These are phyloP conservation scores for Scheffersomyces segobiensis DNA, from an alignment of 1,139 yeast genomes.

Conservation along the genomic window DNA sequence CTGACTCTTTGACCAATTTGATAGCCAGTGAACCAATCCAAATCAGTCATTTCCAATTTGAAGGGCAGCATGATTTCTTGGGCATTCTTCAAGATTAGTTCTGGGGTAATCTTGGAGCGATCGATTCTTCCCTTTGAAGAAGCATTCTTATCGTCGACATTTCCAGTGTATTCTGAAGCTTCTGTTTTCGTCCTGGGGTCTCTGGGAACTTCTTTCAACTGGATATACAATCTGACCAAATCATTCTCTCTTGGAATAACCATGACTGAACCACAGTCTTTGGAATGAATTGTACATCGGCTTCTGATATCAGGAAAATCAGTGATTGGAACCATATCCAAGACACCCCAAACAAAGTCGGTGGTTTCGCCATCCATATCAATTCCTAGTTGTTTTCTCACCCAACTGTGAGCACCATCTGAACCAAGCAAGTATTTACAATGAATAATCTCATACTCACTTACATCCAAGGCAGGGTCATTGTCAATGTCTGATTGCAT, in stretches of 20 bases:
- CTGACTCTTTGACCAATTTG: slow-evolving; percentile 39
- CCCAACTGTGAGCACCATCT: slow-evolving; percentile 41
- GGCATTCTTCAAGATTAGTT: slow-evolving; percentile 29
- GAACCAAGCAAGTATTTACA: slow-evolving; percentile 36
- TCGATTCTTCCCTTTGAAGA: slow-evolving; percentile 24
- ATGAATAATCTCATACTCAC: slow-evolving; percentile 16
- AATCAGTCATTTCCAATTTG: slow-evolving; percentile 25
- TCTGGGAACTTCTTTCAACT: slow-evolving; percentile 23
- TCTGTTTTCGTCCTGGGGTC: slow-evolving; percentile 7
- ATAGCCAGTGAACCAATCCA: slow-evolving; percentile 35
- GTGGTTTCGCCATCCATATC: slow-evolving; percentile 35
- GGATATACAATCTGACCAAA: slow-evolving; percentile 28
- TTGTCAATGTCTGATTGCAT: slow-evolving; percentile 7
- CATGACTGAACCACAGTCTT: slow-evolving; percentile 31
- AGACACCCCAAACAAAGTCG: slow-evolving; percentile 38
- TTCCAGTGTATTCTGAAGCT: slow-evolving; percentile 9
- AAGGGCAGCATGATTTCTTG: slow-evolving; percentile 29
- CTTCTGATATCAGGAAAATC: slow-evolving; percentile 37
- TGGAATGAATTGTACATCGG: slow-evolving; percentile 34
- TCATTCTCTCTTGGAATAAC: slow-evolving; percentile 36
- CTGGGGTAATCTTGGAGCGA: slow-evolving; percentile 26
- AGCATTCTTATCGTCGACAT: slow-evolving; percentile 5
- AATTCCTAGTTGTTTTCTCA: slow-evolving; percentile 19
- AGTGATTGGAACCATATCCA: slow-evolving; percentile 35
- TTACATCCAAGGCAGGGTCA: slow-evolving; percentile 1